A percentile compares a stretch with the other conserved stretches of the same genome.
phyloP scores from a whole-genome alignment of 2,329 filamentous ascomycete genomes.

The Westerdykella aurantiaca region DNA sequence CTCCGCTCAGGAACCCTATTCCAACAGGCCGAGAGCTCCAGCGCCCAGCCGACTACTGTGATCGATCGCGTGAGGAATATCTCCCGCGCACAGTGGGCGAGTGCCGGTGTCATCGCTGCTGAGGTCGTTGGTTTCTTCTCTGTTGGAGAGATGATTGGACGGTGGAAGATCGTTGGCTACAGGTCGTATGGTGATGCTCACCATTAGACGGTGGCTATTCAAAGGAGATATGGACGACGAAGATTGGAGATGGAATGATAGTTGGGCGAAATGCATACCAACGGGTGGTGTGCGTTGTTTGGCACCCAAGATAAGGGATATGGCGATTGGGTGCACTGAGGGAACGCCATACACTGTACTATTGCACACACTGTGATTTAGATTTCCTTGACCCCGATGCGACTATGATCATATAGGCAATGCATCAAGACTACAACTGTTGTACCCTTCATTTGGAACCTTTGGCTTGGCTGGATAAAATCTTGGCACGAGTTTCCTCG shows the following conservation, averaged over 20 bases:
- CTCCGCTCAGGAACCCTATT: constrained; percentile 59
- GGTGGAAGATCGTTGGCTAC: constrained; percentile 94
- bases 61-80: constrained; percentile 61
- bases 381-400: constrained; percentile 32
- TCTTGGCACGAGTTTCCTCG: constrained; percentile 5
- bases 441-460: not conserved
- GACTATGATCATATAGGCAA: constrained; percentile 18
- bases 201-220: constrained; percentile 19
- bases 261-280: not conserved
- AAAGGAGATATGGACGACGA: not conserved
- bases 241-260: not conserved
- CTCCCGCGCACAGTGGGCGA: constrained; percentile 62
- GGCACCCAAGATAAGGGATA: not conserved
- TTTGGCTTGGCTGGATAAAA: too few species aligned
- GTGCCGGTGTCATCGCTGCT: constrained; percentile 71
- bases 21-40: constrained; percentile 39
- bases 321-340: constrained; percentile 10
- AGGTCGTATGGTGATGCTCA: constrained; percentile 32
- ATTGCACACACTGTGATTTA: constrained; percentile 39
- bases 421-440: constrained; percentile 9
- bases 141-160: constrained; percentile 91
- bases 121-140: constrained; percentile 97
- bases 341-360: constrained; percentile 31
- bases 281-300: not conserved
- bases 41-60: constrained; percentile 50